Conservation (phyloP, 371 early-diverging fungal genomes). For the Rhizopus arrhizus region DNA sequence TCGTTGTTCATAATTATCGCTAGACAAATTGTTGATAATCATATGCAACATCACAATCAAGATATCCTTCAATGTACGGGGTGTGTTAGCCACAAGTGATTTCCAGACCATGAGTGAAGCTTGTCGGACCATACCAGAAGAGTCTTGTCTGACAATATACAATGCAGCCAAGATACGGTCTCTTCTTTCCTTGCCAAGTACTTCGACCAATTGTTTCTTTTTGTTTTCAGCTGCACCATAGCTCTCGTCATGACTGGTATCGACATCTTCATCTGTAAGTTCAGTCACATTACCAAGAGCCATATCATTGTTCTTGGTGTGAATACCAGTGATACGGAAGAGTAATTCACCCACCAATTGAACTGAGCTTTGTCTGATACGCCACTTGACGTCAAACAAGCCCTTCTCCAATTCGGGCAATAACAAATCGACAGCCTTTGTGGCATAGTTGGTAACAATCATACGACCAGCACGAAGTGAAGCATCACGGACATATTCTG, state of each 20-base stretch:
- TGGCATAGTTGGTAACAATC: conserved; percentile 89
- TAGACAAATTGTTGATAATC: conserved; percentile 80
- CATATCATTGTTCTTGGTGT: conserved; percentile 55
- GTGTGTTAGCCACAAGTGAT: conserved; percentile 91
- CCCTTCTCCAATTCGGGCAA: conserved; percentile 91
- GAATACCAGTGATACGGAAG: conserved; percentile 87
- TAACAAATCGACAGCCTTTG: conserved; percentile 84
- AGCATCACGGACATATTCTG: conserved; percentile 92
- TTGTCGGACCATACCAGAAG: conserved; percentile 86
- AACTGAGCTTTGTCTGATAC: conserved; percentile 93
- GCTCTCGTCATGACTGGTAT: conserved; percentile 51
- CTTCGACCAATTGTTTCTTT: conserved; percentile 76
- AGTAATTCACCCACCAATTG: conserved; percentile 95
- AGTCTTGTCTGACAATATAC: conserved; percentile 89
- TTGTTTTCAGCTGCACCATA: conserved; percentile 63
- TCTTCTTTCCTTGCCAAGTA: conserved; percentile 87
- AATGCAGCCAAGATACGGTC: conserved; percentile 88
- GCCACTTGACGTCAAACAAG: conserved; percentile 90
- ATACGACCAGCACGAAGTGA: conserved; percentile 91
- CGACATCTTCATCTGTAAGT: conserved; percentile 61
- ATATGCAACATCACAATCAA: conserved; percentile 84
- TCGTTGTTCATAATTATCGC: conserved; percentile 71
- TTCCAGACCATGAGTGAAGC: conserved; percentile 93
- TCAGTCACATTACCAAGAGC: conserved; percentile 48
- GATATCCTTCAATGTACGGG: conserved; percentile 94